Conservation (phyloP, 345 rosid genomes). For the Viola odorata region DNA sequence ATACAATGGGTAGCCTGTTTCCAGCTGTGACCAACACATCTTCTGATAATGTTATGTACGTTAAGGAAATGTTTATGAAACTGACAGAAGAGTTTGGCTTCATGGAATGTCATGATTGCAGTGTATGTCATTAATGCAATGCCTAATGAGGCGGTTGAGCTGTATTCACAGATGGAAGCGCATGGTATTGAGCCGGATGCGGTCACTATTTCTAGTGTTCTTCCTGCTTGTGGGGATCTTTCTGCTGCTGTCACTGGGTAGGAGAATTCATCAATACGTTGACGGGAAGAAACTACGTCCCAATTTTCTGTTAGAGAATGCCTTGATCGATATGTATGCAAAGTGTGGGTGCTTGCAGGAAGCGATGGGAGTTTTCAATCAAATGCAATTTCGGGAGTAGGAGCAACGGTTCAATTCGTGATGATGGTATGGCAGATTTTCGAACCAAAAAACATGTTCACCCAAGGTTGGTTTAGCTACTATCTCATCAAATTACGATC, state of each 20-base stretch:
- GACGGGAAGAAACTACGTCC: slow-evolving; percentile 47
- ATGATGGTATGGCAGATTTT: too few species aligned
- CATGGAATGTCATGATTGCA: slow-evolving; percentile 79
- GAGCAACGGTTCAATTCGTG: too few species aligned
- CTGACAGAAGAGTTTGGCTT: slow-evolving; percentile 43
- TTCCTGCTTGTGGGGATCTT: slow-evolving; percentile 76
- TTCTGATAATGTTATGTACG: slow-evolving; percentile 40
- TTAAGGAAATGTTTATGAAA: slow-evolving; percentile 48
- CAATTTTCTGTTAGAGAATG: slow-evolving; percentile 64
- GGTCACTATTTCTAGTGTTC: slow-evolving; percentile 51
- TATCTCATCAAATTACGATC: too few species aligned
- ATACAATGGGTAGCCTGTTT: slow-evolving; percentile 67
- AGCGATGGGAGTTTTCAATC: slow-evolving; percentile 56
- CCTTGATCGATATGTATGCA: slow-evolving; percentile 69
- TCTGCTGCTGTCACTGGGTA: slow-evolving; percentile 56
- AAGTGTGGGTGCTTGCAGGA: slow-evolving; percentile 55
- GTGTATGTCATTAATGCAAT: slow-evolving; percentile 50
- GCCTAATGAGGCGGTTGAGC: slow-evolving; percentile 56
- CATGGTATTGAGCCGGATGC: slow-evolving; percentile 57
- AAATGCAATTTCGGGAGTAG: slow-evolving; percentile 44
- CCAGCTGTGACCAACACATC: slow-evolving; percentile 62
- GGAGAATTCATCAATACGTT: slow-evolving; percentile 39
- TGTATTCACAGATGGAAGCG: slow-evolving; percentile 46
- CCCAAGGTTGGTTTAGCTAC: too few species aligned
- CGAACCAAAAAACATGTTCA: too few species aligned